Percentiles rank a stretch among this genome's conserved stretches.
Conservation (phyloP, 2,329 filamentous ascomycete genomes). For the Pseudogymnoascus sp. region DNA sequence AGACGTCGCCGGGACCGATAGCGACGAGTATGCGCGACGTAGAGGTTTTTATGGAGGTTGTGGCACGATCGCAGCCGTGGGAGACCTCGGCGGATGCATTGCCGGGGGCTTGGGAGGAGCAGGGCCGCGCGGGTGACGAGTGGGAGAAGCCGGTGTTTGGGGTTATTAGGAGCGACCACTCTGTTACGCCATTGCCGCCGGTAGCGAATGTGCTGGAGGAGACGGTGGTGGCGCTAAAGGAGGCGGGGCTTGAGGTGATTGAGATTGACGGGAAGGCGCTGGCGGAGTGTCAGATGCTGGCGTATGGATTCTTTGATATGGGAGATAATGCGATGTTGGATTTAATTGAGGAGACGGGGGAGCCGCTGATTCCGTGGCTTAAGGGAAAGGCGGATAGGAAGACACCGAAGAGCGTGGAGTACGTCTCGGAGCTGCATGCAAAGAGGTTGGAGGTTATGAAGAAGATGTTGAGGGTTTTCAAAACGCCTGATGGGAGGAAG, state of each 20-base stretch:
- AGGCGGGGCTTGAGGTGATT: slow-evolving; percentile 45
- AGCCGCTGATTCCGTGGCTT: slow-evolving; percentile 55
- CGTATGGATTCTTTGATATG: slow-evolving; percentile 49
- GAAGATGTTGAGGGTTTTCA: slow-evolving; percentile 52
- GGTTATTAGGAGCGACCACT: slow-evolving; percentile 40
- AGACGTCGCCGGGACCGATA: slow-evolving; percentile 41
- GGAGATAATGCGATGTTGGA: slow-evolving; percentile 49
- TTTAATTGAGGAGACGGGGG: slow-evolving; percentile 44
- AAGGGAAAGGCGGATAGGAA: slow-evolving; percentile 41
- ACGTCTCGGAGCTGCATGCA: slow-evolving; percentile 45
- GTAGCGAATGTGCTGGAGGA: slow-evolving; percentile 39
- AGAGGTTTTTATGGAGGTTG: slow-evolving; percentile 39
- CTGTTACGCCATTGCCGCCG: slow-evolving; percentile 44
- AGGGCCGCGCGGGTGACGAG: slow-evolving; percentile 18
- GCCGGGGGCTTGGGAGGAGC: slow-evolving; percentile 33
- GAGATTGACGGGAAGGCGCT: slow-evolving; percentile 49
- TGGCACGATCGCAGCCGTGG: slow-evolving; percentile 46
- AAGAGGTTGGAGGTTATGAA: slow-evolving; percentile 43
- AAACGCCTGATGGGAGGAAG: slow-evolving; percentile 31
- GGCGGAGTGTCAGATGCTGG: slow-evolving; percentile 46
- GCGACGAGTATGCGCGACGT: slow-evolving; percentile 41
- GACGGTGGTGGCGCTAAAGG: slow-evolving; percentile 32
- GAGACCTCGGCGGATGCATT: slow-evolving; percentile 35
- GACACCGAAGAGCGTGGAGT: slow-evolving; percentile 37
- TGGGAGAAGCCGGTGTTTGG: slow-evolving; percentile 33